Conservation (phyloP, 352 stramenopile genomes). For the Thalassiosira exigua region DNA sequence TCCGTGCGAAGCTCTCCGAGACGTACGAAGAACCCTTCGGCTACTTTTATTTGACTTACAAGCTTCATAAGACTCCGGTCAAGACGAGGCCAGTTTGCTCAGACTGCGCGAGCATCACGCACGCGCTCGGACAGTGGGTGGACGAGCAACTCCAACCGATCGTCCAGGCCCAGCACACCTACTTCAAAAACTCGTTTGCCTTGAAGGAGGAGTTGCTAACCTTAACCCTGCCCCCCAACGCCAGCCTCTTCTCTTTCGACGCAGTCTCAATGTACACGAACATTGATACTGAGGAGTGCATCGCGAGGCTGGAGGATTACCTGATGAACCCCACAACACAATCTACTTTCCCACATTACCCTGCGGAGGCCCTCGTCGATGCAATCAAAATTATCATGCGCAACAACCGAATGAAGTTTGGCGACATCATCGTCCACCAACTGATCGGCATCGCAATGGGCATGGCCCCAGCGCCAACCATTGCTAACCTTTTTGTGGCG, state of each 20-base stretch:
- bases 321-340: neutral
- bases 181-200: conserved; percentile 24
- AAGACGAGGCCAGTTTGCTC: conserved; percentile 20
- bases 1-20: neutral
- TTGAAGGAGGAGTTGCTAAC: conserved; percentile 1
- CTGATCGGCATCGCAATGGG: conserved; percentile 24
- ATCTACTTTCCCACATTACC: conserved; percentile 4
- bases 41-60: conserved; percentile 43
- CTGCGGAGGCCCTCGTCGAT: conserved; percentile 3
- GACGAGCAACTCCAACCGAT: conserved; percentile 34
- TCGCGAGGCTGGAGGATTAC: neutral
- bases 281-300: conserved; percentile 26
- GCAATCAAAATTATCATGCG: conserved; percentile 35
- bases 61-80: conserved; percentile 27
- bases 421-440: conserved; percentile 16
- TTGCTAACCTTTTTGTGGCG: conserved; percentile 14
- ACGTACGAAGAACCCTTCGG: conserved; percentile 29
- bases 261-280: conserved; percentile 37
- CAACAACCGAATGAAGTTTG: conserved; percentile 32
- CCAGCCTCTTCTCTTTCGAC: conserved; percentile 36
- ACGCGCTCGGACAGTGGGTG: conserved; percentile 26
- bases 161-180: neutral
- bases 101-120: conserved; percentile 21
- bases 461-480: conserved; percentile 20
- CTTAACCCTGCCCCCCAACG: neutral